Conservation (phyloP, 345 rosid genomes). For the Hibiscus trionum region DNA sequence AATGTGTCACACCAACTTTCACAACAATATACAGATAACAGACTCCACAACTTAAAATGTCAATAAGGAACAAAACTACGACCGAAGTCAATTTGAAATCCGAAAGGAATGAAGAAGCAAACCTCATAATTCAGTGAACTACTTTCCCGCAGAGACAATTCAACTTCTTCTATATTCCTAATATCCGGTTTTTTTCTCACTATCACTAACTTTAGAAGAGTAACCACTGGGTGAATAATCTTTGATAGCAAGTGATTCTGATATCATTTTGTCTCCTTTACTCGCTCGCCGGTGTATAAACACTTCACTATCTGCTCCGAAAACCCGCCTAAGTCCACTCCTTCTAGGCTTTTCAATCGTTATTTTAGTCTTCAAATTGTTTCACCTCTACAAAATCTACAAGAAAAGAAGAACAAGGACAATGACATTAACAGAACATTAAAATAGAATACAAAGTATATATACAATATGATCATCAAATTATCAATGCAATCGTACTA, state of each 20-base stretch:
- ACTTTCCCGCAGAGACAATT: conserved; percentile 62
- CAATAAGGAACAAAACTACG: neutral
- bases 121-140: conserved; percentile 77
- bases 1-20: neutral
- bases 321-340: conserved; percentile 18
- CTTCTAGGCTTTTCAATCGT: conserved; percentile 27
- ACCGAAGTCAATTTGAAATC: neutral
- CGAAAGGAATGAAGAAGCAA: conserved; percentile 8
- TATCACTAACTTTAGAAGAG: conserved; percentile 37
- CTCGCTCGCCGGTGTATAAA: conserved; percentile 48
- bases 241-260: conserved; percentile 32
- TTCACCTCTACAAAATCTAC: conserved; percentile 30
- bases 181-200: conserved; percentile 41
- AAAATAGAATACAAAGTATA: neutral
- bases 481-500: neutral
- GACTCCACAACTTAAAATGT: neutral
- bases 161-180: conserved; percentile 73
- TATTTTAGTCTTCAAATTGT: conserved; percentile 37
- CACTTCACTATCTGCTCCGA: conserved; percentile 50
- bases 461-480: neutral
- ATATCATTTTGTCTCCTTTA: conserved; percentile 30
- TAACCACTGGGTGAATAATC: conserved; percentile 25
- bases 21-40: neutral
- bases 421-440: conserved; percentile 15
- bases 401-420: conserved; percentile 10